Evolutionary conservation across 2,329 filamentous ascomycete genomes (phyloP).

Genomic region (Tolypocladium album): DNA sequence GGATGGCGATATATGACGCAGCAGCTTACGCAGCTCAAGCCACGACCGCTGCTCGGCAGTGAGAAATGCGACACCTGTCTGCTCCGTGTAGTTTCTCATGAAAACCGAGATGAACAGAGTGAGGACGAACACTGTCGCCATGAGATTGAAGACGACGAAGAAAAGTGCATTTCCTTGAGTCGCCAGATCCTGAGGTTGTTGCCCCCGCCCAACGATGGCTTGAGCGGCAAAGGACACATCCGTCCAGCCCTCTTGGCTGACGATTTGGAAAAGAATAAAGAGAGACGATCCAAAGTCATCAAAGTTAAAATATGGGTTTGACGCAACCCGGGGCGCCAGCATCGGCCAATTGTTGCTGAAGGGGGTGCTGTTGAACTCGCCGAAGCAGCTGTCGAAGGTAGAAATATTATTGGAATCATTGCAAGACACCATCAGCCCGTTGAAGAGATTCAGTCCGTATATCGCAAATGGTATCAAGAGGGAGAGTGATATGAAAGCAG

Average conservation of each 20-base stretch:
- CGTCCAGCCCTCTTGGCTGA: conserved; percentile 95
- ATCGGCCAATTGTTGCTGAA: conserved; percentile 68
- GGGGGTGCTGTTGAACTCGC: conserved; percentile 68
- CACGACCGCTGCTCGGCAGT: conserved; percentile 94
- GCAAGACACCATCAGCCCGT: conserved; percentile 67
- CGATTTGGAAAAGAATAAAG: conserved; percentile 97
- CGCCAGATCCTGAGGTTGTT: conserved; percentile 59
- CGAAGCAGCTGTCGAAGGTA: conserved; percentile 64
- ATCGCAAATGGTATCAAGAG: conserved; percentile 94
- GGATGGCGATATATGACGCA: conserved; percentile 88
- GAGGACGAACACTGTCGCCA: conserved; percentile 91
- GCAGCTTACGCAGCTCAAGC: conserved; percentile 85
- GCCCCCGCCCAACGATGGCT: conserved; percentile 64
- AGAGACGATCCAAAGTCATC: conserved; percentile 90
- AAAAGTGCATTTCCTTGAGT: conserved; percentile 83
- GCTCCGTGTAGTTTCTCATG: conserved; percentile 99
- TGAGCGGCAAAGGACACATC: conserved; percentile 84
- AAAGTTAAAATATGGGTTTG: conserved; percentile 82
- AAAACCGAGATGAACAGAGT: conserved; percentile 98
- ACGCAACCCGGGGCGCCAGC: conserved; percentile 67
- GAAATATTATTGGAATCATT: conserved; percentile 52
- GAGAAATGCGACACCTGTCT: conserved; percentile 91
- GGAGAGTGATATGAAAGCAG: conserved; percentile 87
- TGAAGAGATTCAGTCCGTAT: conserved; percentile 89
- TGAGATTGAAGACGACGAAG: conserved; percentile 91